These are phyloP conservation scores for Microcyclosporella mali DNA, from an alignment of 2,329 filamentous ascomycete species.

Conservation along the genomic window DNA sequence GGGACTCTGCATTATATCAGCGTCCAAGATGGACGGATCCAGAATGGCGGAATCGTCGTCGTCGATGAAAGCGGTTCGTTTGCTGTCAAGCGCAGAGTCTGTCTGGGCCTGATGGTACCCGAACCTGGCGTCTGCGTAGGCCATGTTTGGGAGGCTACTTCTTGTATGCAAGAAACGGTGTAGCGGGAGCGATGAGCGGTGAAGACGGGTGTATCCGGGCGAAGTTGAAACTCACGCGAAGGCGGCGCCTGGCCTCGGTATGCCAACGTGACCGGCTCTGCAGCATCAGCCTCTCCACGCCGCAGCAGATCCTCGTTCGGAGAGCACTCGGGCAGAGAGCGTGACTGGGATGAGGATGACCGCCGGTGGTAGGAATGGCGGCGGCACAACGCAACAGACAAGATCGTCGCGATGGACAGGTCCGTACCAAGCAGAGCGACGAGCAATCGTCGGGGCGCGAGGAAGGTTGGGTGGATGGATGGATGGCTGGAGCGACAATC, in stretches of 20 bases:
- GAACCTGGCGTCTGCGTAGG: constrained; percentile 20
- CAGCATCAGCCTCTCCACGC: constrained; percentile 1
- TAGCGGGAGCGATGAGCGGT: constrained; percentile 19
- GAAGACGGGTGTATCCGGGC: constrained; percentile 21
- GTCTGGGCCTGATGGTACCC: constrained; percentile 21
- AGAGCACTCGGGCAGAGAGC: constrained; percentile 1
- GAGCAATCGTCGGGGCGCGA: constrained; percentile 4
- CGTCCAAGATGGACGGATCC: constrained; percentile 26
- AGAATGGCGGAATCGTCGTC: constrained; percentile 24
- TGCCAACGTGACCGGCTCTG: constrained; percentile 16
- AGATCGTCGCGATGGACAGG: not conserved
- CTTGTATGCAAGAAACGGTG: constrained; percentile 22
- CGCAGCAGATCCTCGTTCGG: not conserved
- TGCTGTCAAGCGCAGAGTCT: constrained; percentile 20
- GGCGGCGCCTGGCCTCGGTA: constrained; percentile 4
- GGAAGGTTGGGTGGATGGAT: too few relatives aligned
- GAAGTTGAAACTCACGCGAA: constrained; percentile 8
- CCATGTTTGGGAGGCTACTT: constrained; percentile 18
- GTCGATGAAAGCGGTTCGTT: constrained; percentile 24
- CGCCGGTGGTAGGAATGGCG: constrained; percentile 1
- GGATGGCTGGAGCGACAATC: constrained; percentile 25
- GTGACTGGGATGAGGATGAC: constrained; percentile 6
- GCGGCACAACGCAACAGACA: not conserved
- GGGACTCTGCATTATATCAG: constrained; percentile 30
- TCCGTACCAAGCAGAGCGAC: constrained; percentile 1